Base-by-base conservation (phyloP, 345 rosid species). In the Lepidium didymum region DNA sequence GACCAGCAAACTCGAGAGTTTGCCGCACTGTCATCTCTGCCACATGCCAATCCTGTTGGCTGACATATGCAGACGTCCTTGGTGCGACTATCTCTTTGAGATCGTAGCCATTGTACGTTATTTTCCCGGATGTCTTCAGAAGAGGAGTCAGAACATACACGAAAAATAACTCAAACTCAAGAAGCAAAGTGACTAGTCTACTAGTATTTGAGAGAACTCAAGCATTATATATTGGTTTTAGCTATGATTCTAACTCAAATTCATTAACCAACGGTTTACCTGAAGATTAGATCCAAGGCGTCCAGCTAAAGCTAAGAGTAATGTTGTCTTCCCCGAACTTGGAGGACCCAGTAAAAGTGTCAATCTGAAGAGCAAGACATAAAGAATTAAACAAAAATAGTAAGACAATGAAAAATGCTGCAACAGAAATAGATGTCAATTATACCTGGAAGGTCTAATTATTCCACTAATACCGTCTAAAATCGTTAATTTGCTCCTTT, bases 1-100 rank as follows among this genome's bases (percentile, higher is more conserved):
- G 73, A 64, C 96, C 97, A 25, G 96, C 89, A 76, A 94, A 86
- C 75, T 94, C 96, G 4, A 91, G 83, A 62, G 90, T 88, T 67
- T 94, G 95, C 49, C 91, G 66, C 41, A 94, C 96, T 29, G 96
- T 91, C 95, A 94, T 88, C 85, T 94, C 99, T n/a, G 97, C 85
- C 67, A 82, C 87, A 80, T 91, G 91, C 88, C 86, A 78, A 72
- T 93, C 99, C 56, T 88, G 95, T 79, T 94, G 99, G 80, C 97
- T 91, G 53, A 94, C 90, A 77, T 94, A 94, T 34, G 89, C 96
- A 15, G 97, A 82, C 15, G 99, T 91, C 77, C 97, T 84, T 41
- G 87, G 97, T 47, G 99, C 85, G 19, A 87, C 87, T 70, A 94
- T 88, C 84, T 94, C 97, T 5, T 82, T 76, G 31, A 91, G 77